Percentiles rank a stretch among this genome's conserved stretches.
phyloP scores from a whole-genome alignment of 1,284 basidiomycete species.

The Boletellus deceptivus region DNA sequence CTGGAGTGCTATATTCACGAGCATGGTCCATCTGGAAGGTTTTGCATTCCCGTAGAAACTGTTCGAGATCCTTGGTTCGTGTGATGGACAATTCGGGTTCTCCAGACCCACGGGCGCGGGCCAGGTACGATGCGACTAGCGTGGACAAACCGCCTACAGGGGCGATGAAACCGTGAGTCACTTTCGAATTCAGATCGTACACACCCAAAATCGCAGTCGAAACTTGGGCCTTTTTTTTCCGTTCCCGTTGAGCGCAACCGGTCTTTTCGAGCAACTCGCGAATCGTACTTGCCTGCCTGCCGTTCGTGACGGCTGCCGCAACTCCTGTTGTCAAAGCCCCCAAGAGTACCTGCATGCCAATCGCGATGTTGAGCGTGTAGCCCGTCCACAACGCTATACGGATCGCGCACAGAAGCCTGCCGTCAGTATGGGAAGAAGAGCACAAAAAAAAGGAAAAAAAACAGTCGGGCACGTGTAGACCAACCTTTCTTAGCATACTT shows the following conservation, averaged over 20 bases:
- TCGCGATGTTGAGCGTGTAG: conserved; percentile 53
- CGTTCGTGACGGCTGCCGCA: conserved; percentile 45
- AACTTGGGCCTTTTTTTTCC: conserved; percentile 20
- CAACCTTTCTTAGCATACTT: conserved; percentile 42
- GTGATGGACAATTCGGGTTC: conserved; percentile 63
- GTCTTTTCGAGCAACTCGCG: not conserved
- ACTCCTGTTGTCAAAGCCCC: conserved; percentile 68
- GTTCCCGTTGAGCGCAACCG: not conserved
- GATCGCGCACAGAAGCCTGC: not conserved
- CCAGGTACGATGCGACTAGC: conserved; percentile 66
- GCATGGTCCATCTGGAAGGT: conserved; percentile 60
- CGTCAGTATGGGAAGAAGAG: conserved; percentile 5
- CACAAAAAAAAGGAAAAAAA: not conserved
- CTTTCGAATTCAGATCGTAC: conserved; percentile 1
- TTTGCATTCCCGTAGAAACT: conserved; percentile 58
- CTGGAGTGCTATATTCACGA: conserved; percentile 29
- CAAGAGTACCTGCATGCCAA: conserved; percentile 59
- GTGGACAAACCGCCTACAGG: conserved; percentile 56
- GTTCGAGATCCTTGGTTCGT: conserved; percentile 57
- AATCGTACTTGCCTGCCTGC: conserved; percentile 35
- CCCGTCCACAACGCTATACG: conserved; percentile 48
- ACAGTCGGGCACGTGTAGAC: not conserved
- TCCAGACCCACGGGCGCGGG: conserved; percentile 61
- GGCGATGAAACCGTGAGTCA: not conserved
- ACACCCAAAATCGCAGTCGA: conserved; percentile 27